Evolutionary conservation across 2,329 filamentous ascomycete species (phyloP), one percentile per base, ranked within the genome.

Genomic region (Claviceps arundinis): DNA sequence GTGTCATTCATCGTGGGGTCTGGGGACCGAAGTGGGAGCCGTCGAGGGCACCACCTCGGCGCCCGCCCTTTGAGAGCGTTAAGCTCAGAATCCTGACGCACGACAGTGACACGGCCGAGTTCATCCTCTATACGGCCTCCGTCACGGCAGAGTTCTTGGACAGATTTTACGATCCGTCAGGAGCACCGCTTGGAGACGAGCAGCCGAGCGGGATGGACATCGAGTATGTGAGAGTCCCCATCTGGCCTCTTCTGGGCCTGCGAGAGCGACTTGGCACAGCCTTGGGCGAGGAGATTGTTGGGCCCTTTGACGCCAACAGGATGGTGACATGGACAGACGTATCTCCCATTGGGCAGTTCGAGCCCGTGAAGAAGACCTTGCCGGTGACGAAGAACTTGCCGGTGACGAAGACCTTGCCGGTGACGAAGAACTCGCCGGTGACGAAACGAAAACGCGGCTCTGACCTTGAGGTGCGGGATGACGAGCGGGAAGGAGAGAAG

Each of bases 181-280:
- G 67, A 50, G 66, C 67, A 2, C 70, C 70, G 8, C 46, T 50
- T 13, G 56, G 60, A 2, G 58, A 64, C 2, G 52, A 45, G 13
- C 58, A 56, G 14, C 47, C 64, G 3, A 54, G 61, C 13, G 68
- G 70, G 2, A 63, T 81, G 54, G 64, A 64, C 38, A 73, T 81
- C 19, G 66, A 72, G 37, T 73, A 74, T 59, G 66, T 67, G 2
- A 68, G 68, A 7, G 73, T 81, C 2, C 72, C 73, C 0, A 68
- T 75, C 26, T 80, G 75, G 75, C 78, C 78, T 0, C 68, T 79
- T 5, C 59, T 77, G 0, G 77, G 77, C 4, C 68, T 81, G 6
- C 73, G 73, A 54, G 76, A 80, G 60, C 71, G 78, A 5, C 66
- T 81, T 0, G 75, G 74, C 41, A 70, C 71, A 55, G 77, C 75